These are phyloP conservation scores for Samsoniella hepiali DNA, from an alignment of 2,329 filamentous ascomycete genomes.

Conservation along the genomic window DNA sequence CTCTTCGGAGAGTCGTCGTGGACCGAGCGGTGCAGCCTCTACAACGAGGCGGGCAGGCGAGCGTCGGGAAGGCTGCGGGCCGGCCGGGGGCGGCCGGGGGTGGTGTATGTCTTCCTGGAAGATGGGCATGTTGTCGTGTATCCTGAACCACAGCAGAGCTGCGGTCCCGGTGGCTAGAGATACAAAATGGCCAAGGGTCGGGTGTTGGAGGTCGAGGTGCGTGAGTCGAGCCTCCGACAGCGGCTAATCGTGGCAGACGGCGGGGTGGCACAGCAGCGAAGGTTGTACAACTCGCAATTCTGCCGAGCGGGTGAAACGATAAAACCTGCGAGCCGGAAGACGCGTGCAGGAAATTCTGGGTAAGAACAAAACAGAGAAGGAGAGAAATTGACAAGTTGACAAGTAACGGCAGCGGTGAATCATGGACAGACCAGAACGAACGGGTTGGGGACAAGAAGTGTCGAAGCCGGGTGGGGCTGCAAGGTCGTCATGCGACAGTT, in stretches of 20 bases:
- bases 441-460: slow-evolving; percentile 4
- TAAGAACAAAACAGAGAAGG: neutral
- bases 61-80: slow-evolving; percentile 24
- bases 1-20: slow-evolving; percentile 50
- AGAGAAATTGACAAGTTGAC: neutral
- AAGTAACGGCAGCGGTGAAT: slow-evolving; percentile 13
- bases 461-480: slow-evolving; percentile 14
- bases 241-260: neutral
- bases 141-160: slow-evolving; percentile 35
- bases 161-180: slow-evolving; percentile 21
- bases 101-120: slow-evolving; percentile 51
- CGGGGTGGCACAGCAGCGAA: neutral
- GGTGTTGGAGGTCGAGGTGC: neutral
- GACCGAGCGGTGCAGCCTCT: neutral
- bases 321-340: neutral
- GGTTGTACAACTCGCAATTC: neutral
- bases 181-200: slow-evolving; percentile 19
- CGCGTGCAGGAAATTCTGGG: neutral
- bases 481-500: slow-evolving; percentile 17
- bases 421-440: neutral
- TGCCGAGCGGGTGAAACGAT: neutral
- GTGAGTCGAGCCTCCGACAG: slow-evolving; percentile 4
- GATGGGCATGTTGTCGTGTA: slow-evolving; percentile 50
- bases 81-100: slow-evolving; percentile 25
- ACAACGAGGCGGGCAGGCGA: slow-evolving; percentile 14